Conservation (phyloP, 805 yeast genomes). For the Barnettozyma californica region DNA sequence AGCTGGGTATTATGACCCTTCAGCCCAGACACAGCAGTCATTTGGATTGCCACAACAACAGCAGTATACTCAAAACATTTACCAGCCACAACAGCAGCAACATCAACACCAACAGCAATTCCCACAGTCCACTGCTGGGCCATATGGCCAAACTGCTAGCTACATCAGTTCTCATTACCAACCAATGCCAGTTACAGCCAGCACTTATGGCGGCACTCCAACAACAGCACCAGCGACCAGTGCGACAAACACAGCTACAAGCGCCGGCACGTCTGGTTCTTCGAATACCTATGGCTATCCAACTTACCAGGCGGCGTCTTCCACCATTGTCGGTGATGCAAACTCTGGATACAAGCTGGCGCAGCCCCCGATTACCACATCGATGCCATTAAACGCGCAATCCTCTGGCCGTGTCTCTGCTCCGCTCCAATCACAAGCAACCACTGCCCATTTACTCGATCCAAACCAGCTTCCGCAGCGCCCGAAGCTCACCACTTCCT, state of each 20-base stretch:
- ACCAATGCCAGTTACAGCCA: background rate
- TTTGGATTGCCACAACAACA: conserved; percentile 1
- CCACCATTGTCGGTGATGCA: conserved; percentile 4
- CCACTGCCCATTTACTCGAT: conserved; percentile 15
- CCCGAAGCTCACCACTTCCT: conserved; percentile 64
- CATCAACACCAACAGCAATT: conserved; percentile 9
- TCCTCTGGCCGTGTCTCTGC: background rate
- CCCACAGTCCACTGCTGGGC: background rate
- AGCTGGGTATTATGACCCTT: background rate
- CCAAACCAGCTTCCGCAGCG: conserved; percentile 32
- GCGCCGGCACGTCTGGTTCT: background rate
- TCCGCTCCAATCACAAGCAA: conserved; percentile 11
- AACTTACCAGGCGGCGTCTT: conserved; percentile 2
- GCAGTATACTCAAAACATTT: conserved; percentile 10
- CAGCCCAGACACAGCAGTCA: background rate
- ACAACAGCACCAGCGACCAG: background rate
- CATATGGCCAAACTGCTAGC: background rate
- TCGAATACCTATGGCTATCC: background rate
- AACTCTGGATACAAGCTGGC: conserved; percentile 5
- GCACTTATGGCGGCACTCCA: background rate
- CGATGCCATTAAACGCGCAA: background rate
- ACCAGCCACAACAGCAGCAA: conserved; percentile 8
- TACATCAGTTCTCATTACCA: background rate
- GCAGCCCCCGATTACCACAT: background rate
- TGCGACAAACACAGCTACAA: background rate